A percentile compares a stretch with the other conserved stretches of the same genome.
These are phyloP conservation scores for Suillus occidentalis DNA, from an alignment of 768 basidiomycete species.

Conservation along the genomic window DNA sequence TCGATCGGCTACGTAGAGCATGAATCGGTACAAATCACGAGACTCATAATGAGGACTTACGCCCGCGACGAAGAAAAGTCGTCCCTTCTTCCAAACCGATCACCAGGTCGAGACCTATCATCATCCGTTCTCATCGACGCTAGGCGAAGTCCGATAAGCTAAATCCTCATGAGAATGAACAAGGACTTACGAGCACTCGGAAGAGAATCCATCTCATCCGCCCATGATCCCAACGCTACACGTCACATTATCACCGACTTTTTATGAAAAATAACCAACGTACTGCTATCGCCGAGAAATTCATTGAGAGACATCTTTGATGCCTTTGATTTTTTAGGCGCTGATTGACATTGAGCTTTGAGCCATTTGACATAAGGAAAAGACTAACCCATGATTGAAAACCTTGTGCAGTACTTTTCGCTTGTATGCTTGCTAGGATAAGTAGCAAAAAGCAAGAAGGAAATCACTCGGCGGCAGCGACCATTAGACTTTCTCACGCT, in stretches of 20 bases:
- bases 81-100: conserved; percentile 59
- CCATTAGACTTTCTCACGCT: conserved; percentile 27
- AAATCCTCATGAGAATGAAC: conserved; percentile 8
- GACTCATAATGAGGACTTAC: conserved; percentile 41
- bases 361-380: background rate
- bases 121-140: conserved; percentile 73
- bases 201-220: conserved; percentile 94
- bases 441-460: conserved; percentile 19
- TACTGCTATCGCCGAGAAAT: conserved; percentile 87
- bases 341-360: conserved; percentile 38
- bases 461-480: conserved; percentile 16
- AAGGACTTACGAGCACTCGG: conserved; percentile 85
- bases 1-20: conserved; percentile 50
- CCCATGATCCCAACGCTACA: conserved; percentile 91
- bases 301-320: conserved; percentile 92
- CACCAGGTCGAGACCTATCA: conserved; percentile 52
- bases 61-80: conserved; percentile 62
- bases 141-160: conserved; percentile 31
- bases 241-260: conserved; percentile 16
- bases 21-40: conserved; percentile 13
- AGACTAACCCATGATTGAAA: conserved; percentile 28
- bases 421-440: conserved; percentile 16
- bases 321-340: conserved; percentile 80
- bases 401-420: conserved; percentile 15
- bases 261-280: conserved; percentile 34